These are phyloP conservation scores for Nannochloropsis gaditana DNA, from an alignment of 108 stramenopile species.

Conservation along the genomic window DNA sequence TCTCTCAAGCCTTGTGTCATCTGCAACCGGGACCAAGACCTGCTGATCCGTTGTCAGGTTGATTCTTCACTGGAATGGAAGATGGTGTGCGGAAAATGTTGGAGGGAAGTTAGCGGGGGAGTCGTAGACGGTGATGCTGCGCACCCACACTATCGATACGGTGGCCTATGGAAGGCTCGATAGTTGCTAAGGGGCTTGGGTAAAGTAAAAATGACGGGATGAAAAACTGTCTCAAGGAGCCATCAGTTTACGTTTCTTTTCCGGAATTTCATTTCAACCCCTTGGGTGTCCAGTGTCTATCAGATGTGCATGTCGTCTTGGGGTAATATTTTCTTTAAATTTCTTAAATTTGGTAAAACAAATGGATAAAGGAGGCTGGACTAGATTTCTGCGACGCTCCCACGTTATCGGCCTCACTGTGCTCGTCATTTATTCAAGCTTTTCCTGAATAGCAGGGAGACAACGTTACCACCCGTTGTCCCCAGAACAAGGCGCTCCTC, in stretches of 20 bases:
- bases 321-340: not conserved
- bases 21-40: conserved; percentile 40
- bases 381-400: too few relatives aligned
- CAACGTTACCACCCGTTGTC: not conserved
- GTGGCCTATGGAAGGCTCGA: conserved; percentile 69
- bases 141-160: conserved; percentile 76
- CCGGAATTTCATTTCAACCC: too few relatives aligned
- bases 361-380: too few relatives aligned
- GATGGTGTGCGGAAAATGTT: conserved; percentile 65
- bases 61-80: not conserved
- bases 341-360: not conserved
- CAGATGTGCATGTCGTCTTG: too few relatives aligned
- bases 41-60: not conserved
- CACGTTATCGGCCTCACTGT: too few relatives aligned
- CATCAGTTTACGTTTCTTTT: too few relatives aligned
- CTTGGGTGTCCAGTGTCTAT: too few relatives aligned
- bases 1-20: conserved; percentile 64
- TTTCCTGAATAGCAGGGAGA: conserved; percentile 3
- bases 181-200: not conserved
- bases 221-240: not conserved
- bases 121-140: conserved; percentile 69
- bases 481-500: not conserved
- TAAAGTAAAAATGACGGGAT: not conserved
- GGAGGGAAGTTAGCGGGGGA: conserved; percentile 70
- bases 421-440: not conserved